phyloP scores from a whole-genome alignment of 2,329 filamentous ascomycete species.

The Fusarium annulatum region DNA sequence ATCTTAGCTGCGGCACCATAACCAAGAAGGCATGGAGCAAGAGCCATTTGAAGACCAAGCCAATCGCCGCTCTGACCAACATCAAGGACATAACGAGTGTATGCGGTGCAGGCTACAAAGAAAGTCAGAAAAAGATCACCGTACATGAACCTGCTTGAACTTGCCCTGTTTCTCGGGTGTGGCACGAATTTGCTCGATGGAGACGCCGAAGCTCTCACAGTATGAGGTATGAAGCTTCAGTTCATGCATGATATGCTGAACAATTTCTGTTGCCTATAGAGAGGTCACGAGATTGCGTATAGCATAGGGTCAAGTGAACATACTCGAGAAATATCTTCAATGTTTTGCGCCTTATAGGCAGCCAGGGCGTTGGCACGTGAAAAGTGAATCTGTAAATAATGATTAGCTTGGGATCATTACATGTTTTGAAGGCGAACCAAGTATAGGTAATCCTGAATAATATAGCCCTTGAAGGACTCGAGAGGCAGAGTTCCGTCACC shows the following conservation, averaged over 20 bases:
- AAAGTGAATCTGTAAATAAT: constrained; percentile 75
- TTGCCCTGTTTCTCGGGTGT: constrained; percentile 80
- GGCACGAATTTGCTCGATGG: constrained; percentile 75
- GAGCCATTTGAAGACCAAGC: constrained; percentile 84
- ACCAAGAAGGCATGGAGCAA: constrained; percentile 90
- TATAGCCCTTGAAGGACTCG: constrained; percentile 86
- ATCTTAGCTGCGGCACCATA: constrained; percentile 83
- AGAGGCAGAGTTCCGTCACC: constrained; percentile 79
- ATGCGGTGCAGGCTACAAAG: constrained; percentile 76
- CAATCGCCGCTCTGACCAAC: constrained; percentile 89
- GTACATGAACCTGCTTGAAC: not conserved
- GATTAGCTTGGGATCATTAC: not conserved
- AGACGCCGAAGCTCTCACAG: constrained; percentile 83
- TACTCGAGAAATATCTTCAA: constrained; percentile 78
- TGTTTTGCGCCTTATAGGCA: constrained; percentile 82
- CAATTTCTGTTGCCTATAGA: constrained; percentile 63
- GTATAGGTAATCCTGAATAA: constrained; percentile 93
- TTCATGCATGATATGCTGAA: constrained; percentile 81
- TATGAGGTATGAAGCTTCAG: constrained; percentile 85
- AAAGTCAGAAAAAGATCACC: not conserved
- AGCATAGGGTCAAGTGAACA: constrained; percentile 32
- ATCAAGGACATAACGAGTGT: constrained; percentile 88
- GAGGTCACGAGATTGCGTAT: not conserved
- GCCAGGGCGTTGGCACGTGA: constrained; percentile 86
- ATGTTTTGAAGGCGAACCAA: constrained; percentile 63